phyloP scores from a whole-genome alignment of 129 eudicot genomes.

The Cynara cardunculus region DNA sequence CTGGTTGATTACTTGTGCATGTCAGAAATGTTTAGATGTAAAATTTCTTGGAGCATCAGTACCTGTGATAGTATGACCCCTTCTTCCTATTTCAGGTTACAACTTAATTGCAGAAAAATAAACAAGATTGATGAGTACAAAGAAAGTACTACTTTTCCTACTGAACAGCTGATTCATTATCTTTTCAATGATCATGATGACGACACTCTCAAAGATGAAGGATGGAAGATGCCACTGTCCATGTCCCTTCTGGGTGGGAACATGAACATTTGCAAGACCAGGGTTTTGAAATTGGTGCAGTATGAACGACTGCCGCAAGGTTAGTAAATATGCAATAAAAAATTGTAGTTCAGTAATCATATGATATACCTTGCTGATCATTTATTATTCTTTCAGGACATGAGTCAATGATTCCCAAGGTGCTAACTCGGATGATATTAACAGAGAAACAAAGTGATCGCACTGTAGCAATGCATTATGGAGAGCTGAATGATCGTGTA shows the following conservation, averaged over 20 bases:
- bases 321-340: conserved; percentile 16
- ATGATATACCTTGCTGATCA: background rate
- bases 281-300: conserved; percentile 53
- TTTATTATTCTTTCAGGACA: conserved; percentile 31
- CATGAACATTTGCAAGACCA: conserved; percentile 62
- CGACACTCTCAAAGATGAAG: conserved; percentile 52
- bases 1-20: background rate
- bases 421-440: conserved; percentile 59
- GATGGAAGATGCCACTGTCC: conserved; percentile 60
- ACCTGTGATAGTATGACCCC: background rate
- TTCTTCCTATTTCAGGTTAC: conserved; percentile 50
- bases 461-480: conserved; percentile 66
- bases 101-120: conserved; percentile 46
- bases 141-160: conserved; percentile 23
- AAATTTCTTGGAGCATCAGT: background rate
- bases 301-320: conserved; percentile 57
- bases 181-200: conserved; percentile 41
- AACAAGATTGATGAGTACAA: conserved; percentile 45
- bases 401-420: conserved; percentile 35
- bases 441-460: conserved; percentile 75
- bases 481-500: conserved; percentile 61
- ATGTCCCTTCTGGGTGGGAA: conserved; percentile 67
- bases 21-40: background rate
- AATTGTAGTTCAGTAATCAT: background rate
- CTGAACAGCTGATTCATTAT: conserved; percentile 35